Conservation (phyloP, 2,329 filamentous ascomycete genomes). For the Pseudogymnoascus sp. region DNA sequence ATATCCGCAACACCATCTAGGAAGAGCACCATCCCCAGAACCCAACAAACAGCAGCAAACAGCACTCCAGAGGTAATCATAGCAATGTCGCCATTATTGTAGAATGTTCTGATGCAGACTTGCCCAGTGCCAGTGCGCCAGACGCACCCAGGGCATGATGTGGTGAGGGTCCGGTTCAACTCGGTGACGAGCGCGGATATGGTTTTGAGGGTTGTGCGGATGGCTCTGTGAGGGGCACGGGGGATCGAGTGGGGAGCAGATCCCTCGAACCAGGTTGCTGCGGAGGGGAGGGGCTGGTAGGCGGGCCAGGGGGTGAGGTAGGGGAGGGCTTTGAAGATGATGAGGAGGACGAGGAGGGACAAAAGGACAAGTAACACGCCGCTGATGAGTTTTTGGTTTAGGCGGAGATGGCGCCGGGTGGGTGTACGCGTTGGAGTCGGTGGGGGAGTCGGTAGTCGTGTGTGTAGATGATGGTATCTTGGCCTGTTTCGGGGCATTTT, state of each 20-base stretch:
- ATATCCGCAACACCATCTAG: background rate
- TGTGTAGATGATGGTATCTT: background rate
- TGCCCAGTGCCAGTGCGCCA: background rate
- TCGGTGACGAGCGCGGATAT: background rate
- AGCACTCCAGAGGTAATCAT: background rate
- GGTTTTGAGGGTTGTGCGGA: background rate
- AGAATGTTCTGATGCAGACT: background rate
- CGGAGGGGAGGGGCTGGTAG: background rate
- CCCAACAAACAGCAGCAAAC: background rate
- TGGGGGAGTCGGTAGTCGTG: background rate
- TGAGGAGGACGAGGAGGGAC: background rate
- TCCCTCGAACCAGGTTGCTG: background rate
- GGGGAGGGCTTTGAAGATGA: background rate
- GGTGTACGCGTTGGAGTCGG: background rate
- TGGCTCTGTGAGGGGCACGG: background rate
- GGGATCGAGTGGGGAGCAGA: background rate
- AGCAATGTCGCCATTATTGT: background rate
- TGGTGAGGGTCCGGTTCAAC: background rate
- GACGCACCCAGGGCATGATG: background rate
- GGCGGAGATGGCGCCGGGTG: background rate
- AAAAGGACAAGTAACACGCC: background rate
- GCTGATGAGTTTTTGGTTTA: background rate
- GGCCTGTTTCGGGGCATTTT: background rate
- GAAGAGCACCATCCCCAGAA: background rate
- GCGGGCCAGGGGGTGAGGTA: background rate